phyloP scores from a whole-genome alignment of 495 filamentous ascomycete genomes.

The Talaromyces thailandensis region DNA sequence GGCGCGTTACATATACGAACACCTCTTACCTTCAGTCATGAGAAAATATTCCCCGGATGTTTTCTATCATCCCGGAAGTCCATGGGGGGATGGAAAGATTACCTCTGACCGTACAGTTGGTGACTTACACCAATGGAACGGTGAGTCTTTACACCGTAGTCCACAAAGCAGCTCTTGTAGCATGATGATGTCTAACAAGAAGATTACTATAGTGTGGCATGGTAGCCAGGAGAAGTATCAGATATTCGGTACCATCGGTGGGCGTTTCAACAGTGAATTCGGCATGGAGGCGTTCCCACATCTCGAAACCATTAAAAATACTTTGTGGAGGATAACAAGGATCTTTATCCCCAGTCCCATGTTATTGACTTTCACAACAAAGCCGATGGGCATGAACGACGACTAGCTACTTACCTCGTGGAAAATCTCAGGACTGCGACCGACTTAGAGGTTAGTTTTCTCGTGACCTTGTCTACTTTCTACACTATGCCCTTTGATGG shows the following conservation, averaged over 20 bases:
- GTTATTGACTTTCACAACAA: constrained; percentile 97
- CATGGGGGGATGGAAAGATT: constrained; percentile 71
- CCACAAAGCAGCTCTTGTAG: neutral
- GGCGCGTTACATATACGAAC: constrained; percentile 91
- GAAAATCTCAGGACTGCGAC: constrained; percentile 69
- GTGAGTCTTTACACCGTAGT: constrained; percentile 11
- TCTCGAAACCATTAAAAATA: constrained; percentile 73
- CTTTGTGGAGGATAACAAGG: constrained; percentile 60
- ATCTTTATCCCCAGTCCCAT: constrained; percentile 81
- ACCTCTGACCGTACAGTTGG: constrained; percentile 76
- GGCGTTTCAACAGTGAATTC: constrained; percentile 90
- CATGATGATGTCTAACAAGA: neutral
- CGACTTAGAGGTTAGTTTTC: constrained; percentile 35
- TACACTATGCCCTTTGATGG: neutral
- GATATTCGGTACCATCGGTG: constrained; percentile 78
- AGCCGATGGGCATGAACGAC: constrained; percentile 79
- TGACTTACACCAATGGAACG: constrained; percentile 95
- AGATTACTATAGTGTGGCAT: constrained; percentile 64
- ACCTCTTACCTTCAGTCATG: constrained; percentile 64
- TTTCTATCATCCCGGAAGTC: constrained; percentile 77
- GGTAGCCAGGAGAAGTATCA: constrained; percentile 88
- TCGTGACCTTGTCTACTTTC: neutral
- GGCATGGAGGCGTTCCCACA: constrained; percentile 91
- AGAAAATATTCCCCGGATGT: constrained; percentile 51
- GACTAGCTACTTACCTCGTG: constrained; percentile 80